phyloP scores from a whole-genome alignment of 2,329 filamentous ascomycete species.

The Penicillium sp. region DNA sequence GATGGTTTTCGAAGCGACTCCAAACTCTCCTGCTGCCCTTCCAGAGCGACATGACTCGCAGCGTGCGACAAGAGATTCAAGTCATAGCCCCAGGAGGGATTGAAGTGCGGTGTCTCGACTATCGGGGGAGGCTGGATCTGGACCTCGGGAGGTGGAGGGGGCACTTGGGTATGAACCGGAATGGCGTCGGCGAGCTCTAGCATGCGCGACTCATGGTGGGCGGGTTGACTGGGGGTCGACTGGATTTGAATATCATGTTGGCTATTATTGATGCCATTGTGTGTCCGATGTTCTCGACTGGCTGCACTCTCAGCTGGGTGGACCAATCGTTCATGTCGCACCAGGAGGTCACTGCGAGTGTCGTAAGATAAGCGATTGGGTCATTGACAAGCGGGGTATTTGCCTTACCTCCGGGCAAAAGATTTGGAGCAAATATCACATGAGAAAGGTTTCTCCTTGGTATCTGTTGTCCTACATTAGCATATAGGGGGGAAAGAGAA shows the following conservation, averaged over 20 bases:
- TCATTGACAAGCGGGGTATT: slow-evolving; percentile 1
- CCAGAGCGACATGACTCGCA: slow-evolving; percentile 49
- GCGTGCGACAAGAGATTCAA: slow-evolving; percentile 50
- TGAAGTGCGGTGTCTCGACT: slow-evolving; percentile 46
- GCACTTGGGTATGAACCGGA: slow-evolving; percentile 39
- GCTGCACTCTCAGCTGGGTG: slow-evolving; percentile 45
- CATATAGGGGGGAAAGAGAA: slow-evolving; percentile 1
- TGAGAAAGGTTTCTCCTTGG: slow-evolving; percentile 51
- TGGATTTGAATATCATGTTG: slow-evolving; percentile 37
- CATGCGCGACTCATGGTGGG: slow-evolving; percentile 44
- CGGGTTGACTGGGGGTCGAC: slow-evolving; percentile 37
- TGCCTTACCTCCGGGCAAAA: slow-evolving; percentile 46
- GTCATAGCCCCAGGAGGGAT: slow-evolving; percentile 52
- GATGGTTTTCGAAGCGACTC: slow-evolving; percentile 38
- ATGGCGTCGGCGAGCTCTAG: slow-evolving; percentile 47
- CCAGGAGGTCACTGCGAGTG: slow-evolving; percentile 44
- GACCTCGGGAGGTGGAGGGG: slow-evolving; percentile 36
- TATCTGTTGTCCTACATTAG: slow-evolving; percentile 40
- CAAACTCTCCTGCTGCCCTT: slow-evolving; percentile 44
- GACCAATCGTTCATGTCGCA: slow-evolving; percentile 51
- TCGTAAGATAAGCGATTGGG: slow-evolving; percentile 25
- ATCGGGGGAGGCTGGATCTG: slow-evolving; percentile 39
- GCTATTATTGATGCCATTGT: slow-evolving; percentile 25
- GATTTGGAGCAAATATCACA: slow-evolving; percentile 51
- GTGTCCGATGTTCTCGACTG: slow-evolving; percentile 39